Evolutionary conservation across 2,329 filamentous ascomycete species (phyloP).

Genomic region (Aspergillus intermedius): DNA sequence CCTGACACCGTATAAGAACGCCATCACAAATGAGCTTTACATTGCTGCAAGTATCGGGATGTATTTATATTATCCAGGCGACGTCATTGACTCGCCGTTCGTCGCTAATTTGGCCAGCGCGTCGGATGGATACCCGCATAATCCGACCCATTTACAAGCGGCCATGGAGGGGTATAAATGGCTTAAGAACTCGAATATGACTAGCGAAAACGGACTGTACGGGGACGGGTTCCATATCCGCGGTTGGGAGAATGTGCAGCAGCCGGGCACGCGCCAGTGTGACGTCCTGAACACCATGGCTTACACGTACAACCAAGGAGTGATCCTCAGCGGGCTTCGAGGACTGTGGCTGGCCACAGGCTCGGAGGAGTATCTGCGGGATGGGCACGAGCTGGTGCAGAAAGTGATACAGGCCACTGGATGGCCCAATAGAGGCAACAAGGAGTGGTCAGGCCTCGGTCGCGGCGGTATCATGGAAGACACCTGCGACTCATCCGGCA

Average conservation of each 20-base stretch:
- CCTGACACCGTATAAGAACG: slow-evolving; percentile 82
- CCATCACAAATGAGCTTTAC: slow-evolving; percentile 88
- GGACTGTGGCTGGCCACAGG: slow-evolving; percentile 75
- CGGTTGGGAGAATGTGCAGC: slow-evolving; percentile 51
- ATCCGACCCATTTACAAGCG: slow-evolving; percentile 62
- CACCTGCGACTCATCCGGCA: slow-evolving; percentile 65
- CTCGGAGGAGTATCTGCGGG: slow-evolving; percentile 61
- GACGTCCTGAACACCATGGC: slow-evolving; percentile 81
- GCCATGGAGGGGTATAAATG: slow-evolving; percentile 75
- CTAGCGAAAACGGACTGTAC: slow-evolving; percentile 65
- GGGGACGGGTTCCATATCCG: slow-evolving; percentile 84
- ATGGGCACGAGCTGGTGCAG: slow-evolving; percentile 71
- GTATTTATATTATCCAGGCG: slow-evolving; percentile 84
- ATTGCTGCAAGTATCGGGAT: slow-evolving; percentile 79
- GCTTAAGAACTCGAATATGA: slow-evolving; percentile 76
- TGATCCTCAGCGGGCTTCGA: slow-evolving; percentile 73
- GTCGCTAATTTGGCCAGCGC: slow-evolving; percentile 21
- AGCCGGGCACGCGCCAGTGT: slow-evolving; percentile 63
- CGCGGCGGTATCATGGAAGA: slow-evolving; percentile 78
- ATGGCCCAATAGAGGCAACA: slow-evolving; percentile 47
- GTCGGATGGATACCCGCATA: slow-evolving; percentile 36
- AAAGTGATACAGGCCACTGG: slow-evolving; percentile 73
- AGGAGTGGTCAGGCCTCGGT: slow-evolving; percentile 67
- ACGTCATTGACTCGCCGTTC: slow-evolving; percentile 67
- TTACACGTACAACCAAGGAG: slow-evolving; percentile 94